Percentiles rank a stretch among this genome's conserved stretches.
phyloP scores from a whole-genome alignment of 2,329 filamentous ascomycete genomes.

The Monilinia laxa region DNA sequence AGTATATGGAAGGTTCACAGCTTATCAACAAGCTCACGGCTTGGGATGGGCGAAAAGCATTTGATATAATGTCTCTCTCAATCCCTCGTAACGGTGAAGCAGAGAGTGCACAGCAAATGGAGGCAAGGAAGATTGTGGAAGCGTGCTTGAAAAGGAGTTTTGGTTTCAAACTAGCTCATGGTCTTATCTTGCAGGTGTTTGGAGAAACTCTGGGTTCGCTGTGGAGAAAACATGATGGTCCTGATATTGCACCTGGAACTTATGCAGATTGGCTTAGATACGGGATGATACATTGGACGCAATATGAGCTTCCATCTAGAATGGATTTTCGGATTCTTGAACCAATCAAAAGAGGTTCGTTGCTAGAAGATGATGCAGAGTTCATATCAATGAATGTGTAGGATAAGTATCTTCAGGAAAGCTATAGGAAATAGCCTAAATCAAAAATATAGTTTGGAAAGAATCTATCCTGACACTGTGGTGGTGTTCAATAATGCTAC shows the following conservation, averaged over 20 bases:
- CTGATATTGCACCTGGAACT: conserved; percentile 50
- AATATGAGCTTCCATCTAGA: conserved; percentile 43
- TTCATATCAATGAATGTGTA: background rate
- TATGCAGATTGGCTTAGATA: conserved; percentile 56
- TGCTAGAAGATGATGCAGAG: conserved; percentile 35
- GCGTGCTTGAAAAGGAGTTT: conserved; percentile 51
- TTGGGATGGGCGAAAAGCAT: conserved; percentile 52
- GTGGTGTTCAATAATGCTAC: too few relatives aligned
- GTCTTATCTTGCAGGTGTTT: conserved; percentile 51
- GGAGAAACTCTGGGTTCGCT: conserved; percentile 53
- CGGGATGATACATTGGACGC: conserved; percentile 50
- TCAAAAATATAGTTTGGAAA: too few relatives aligned
- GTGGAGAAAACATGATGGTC: conserved; percentile 52
- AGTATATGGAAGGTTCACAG: conserved; percentile 52
- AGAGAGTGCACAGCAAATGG: conserved; percentile 48
- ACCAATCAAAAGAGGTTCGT: conserved; percentile 45
- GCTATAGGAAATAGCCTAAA: too few relatives aligned
- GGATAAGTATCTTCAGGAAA: too few relatives aligned
- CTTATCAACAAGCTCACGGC: conserved; percentile 53
- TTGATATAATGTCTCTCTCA: conserved; percentile 49
- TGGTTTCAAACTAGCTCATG: conserved; percentile 56
- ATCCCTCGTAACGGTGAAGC: conserved; percentile 43
- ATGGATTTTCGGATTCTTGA: conserved; percentile 41
- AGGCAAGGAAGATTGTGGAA: conserved; percentile 53
- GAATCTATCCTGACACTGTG: too few relatives aligned